Evolutionary conservation across 163 green algal species (phyloP), one percentile per base, ranked within the genome.

Genomic region (Chloroidium sp.): DNA sequence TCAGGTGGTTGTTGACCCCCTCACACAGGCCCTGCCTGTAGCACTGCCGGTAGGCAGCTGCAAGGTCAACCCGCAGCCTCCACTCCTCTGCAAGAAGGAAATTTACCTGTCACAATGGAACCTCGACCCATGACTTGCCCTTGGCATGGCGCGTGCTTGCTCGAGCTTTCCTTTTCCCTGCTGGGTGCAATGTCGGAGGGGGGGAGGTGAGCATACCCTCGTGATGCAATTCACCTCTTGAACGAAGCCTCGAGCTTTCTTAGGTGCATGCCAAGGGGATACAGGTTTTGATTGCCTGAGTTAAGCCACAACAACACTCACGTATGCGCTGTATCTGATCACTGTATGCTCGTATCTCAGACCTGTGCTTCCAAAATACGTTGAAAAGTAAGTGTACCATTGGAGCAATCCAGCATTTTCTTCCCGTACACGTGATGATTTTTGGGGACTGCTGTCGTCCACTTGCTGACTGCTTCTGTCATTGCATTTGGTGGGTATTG

Each of bases 1-100:
- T 85, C 72, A 85, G 58, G 59, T 85, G 82, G 62, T 85, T 85
- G 72, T 82, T 82, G 61, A 81, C 14, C 10, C 78, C 77, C 36
- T 82, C 81, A 64, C 77, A 78, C 2, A 82, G 74, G 4, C 69
- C 77, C 58, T 67, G n/a, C 1, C 62, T 69, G 58, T 85, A 69
- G 68, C 78, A 85, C 0, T 82, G 57, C 12, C 78, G 64, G 36
- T 83, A 85, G 2, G 79, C 67, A 8, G 82, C 82, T 62, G 82
- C 82, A 14, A 85, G 64, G 57, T 85, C 82, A 2, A 85, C 78
- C 64, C 82, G 75, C 12, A 62, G 69, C 3, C 75, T 69, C 82
- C 82, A 85, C 69, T 85, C 82, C 75, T 85, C 69, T 82, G 78
- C 78, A 85, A 76, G 6, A 76, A 72, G 64, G 64, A 72, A 10